These are phyloP conservation scores for Linderniella brevidens DNA, from an alignment of 257 asterid genomes.

Conservation along the genomic window DNA sequence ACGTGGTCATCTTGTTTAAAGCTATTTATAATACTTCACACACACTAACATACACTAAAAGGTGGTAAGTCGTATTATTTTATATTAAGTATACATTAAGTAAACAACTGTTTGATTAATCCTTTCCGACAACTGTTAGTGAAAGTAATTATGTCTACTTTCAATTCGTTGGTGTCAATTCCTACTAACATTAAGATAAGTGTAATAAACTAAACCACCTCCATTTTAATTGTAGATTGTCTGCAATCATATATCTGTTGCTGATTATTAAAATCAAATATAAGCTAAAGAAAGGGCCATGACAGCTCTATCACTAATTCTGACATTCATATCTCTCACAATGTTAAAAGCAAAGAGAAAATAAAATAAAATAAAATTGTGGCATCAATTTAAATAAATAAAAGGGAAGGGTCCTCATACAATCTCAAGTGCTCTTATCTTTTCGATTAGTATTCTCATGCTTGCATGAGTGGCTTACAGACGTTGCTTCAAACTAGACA, in stretches of 20 bases:
- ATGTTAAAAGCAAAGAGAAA: neutral
- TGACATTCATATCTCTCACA: neutral
- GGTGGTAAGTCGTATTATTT: slow-evolving; percentile 8
- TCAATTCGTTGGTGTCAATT: too few relatives aligned
- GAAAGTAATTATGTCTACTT: too few relatives aligned
- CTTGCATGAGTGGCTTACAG: slow-evolving; percentile 41
- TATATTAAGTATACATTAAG: slow-evolving; percentile 4
- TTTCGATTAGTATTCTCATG: slow-evolving; percentile 18
- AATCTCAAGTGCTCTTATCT: slow-evolving; percentile 9
- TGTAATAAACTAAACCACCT: too few relatives aligned
- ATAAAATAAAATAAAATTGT: slow-evolving; percentile 16
- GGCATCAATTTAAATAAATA: slow-evolving; percentile 28
- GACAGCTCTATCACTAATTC: neutral
- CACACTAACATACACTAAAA: neutral
- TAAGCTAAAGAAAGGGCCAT: neutral
- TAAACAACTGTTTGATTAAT: neutral
- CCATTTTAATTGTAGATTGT: too few relatives aligned
- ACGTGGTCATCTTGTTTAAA: slow-evolving; percentile 16
- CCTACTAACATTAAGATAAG: too few relatives aligned
- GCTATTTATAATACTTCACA: slow-evolving; percentile 12
- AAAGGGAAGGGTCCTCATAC: slow-evolving; percentile 29
- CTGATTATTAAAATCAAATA: neutral
- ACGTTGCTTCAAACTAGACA: slow-evolving; percentile 18
- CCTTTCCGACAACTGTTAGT: too few relatives aligned
- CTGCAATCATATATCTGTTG: neutral